These are phyloP conservation scores for Venturia oleaginea DNA, from an alignment of 2,329 filamentous ascomycete species.

Conservation along the genomic window DNA sequence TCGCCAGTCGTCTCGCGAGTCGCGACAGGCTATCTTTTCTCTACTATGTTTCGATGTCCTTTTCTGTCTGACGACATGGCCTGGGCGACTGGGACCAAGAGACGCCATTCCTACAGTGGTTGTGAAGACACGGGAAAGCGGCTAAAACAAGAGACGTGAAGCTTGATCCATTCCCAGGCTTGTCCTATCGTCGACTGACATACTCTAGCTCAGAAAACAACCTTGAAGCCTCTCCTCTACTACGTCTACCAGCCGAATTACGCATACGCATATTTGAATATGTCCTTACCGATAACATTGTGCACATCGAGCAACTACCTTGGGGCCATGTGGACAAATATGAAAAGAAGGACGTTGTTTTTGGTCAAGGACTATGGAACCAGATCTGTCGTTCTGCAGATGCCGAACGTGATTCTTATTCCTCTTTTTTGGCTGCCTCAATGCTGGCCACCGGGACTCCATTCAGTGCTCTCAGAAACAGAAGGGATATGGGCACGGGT, in stretches of 20 bases:
- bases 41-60: not conserved
- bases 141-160: not conserved
- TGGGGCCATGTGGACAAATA: slow-evolving; percentile 8
- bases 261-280: slow-evolving; percentile 3
- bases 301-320: slow-evolving; percentile 8
- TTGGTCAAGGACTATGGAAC: slow-evolving; percentile 12
- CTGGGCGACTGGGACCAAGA: not conserved
- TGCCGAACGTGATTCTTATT: not conserved
- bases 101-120: not conserved
- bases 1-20: not conserved
- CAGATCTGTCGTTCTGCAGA: slow-evolving; percentile 5
- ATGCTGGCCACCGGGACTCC: not conserved
- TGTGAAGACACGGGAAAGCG: not conserved
- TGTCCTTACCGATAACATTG: not conserved
- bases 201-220: not conserved
- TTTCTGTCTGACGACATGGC: not conserved
- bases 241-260: slow-evolving; percentile 4
- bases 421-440: not conserved
- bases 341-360: slow-evolving; percentile 10
- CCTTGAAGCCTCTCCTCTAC: not conserved
- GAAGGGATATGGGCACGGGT: not conserved
- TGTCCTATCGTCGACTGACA: not conserved
- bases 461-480: not conserved
- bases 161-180: not conserved
- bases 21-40: not conserved